phyloP scores from a whole-genome alignment of 2,329 filamentous ascomycete species.

The Juglanconis oblonga region DNA sequence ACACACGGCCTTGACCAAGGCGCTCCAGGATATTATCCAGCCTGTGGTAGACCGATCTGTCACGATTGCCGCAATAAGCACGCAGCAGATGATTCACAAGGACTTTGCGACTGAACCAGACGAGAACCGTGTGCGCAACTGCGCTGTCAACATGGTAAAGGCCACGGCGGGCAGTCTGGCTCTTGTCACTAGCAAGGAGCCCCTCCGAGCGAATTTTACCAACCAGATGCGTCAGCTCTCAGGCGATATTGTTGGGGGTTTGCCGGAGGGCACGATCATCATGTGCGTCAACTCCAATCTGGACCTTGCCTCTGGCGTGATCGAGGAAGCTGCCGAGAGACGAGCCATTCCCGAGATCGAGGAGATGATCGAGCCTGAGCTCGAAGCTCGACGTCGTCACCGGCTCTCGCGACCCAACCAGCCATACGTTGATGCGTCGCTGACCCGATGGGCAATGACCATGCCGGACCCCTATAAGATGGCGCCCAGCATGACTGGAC shows the following conservation, averaged over 20 bases:
- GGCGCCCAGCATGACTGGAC: slow-evolving; percentile 62
- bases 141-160: slow-evolving; percentile 92
- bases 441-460: slow-evolving; percentile 89
- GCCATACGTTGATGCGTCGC: slow-evolving; percentile 74
- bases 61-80: slow-evolving; percentile 95
- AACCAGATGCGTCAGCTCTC: slow-evolving; percentile 85
- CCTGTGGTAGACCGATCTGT: slow-evolving; percentile 97
- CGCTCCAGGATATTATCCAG: slow-evolving; percentile 93
- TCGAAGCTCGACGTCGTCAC: slow-evolving; percentile 76
- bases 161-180: slow-evolving; percentile 90
- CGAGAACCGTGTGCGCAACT: slow-evolving; percentile 78
- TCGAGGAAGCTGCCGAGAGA: slow-evolving; percentile 93
- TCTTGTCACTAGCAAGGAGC: slow-evolving; percentile 97
- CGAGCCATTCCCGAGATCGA: slow-evolving; percentile 93
- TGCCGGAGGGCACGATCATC: slow-evolving; percentile 91
- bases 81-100: slow-evolving; percentile 91
- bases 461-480: slow-evolving; percentile 94
- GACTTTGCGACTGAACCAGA: slow-evolving; percentile 94
- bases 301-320: slow-evolving; percentile 86
- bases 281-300: slow-evolving; percentile 99
- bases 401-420: slow-evolving; percentile 74
- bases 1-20: slow-evolving; percentile 78
- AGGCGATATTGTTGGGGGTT: slow-evolving; percentile 68
- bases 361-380: slow-evolving; percentile 79
- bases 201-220: slow-evolving; percentile 90